Percentiles rank a stretch among this genome's conserved stretches.
These are phyloP conservation scores for Thelephora ganbajun DNA, from an alignment of 768 basidiomycete genomes.

Conservation along the genomic window DNA sequence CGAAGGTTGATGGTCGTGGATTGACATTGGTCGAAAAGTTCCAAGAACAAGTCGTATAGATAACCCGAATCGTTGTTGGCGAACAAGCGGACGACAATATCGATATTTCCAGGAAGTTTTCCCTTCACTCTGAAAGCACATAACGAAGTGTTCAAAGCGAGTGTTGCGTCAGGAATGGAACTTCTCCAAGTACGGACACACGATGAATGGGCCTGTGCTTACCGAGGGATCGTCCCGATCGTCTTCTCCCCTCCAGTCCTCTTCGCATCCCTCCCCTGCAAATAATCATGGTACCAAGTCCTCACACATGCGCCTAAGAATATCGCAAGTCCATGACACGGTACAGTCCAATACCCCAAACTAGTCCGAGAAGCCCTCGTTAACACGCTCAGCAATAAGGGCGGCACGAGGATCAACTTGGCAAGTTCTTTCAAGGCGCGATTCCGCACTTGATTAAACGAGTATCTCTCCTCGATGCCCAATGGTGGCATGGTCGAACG, in stretches of 20 bases:
- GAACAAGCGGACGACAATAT: slow-evolving; percentile 41
- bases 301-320: background rate
- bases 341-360: background rate
- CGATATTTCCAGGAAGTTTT: slow-evolving; percentile 61
- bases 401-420: too few relatives aligned
- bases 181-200: too few relatives aligned
- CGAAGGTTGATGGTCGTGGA: slow-evolving; percentile 52
- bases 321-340: background rate
- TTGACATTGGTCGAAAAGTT: slow-evolving; percentile 51
- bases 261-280: background rate
- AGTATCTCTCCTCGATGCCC: too few relatives aligned
- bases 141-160: too few relatives aligned
- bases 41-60: slow-evolving; percentile 43
- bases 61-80: slow-evolving; percentile 43
- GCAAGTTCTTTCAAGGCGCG: too few relatives aligned
- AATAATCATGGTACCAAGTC: background rate
- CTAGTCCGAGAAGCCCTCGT: background rate
- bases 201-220: too few relatives aligned
- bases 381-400: too few relatives aligned
- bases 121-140: slow-evolving; percentile 16
- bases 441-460: too few relatives aligned
- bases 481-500: too few relatives aligned
- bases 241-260: too few relatives aligned
- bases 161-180: too few relatives aligned
- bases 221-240: too few relatives aligned